phyloP scores from a whole-genome alignment of 371 early-diverging fungal species.

The Quaeritorhiza haematococci region DNA sequence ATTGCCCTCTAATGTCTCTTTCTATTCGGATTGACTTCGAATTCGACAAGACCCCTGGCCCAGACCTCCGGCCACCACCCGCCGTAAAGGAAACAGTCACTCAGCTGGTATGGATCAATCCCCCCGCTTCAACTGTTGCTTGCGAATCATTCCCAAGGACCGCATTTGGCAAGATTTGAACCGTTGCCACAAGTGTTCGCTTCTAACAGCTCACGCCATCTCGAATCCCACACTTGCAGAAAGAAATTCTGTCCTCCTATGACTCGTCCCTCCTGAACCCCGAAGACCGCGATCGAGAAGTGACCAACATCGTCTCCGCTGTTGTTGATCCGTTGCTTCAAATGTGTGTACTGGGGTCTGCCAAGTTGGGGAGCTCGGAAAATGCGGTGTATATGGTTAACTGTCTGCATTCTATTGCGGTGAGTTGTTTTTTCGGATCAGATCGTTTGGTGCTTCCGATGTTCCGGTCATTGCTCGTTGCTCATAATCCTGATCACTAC shows the following conservation, averaged over 20 bases:
- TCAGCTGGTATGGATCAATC: slow-evolving; percentile 52
- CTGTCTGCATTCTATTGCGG: slow-evolving; percentile 66
- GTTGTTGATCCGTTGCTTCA: slow-evolving; percentile 69
- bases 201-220: background rate
- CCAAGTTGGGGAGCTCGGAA: slow-evolving; percentile 46
- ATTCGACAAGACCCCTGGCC: slow-evolving; percentile 57
- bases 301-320: slow-evolving; percentile 60
- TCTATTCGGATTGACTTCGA: too few species aligned
- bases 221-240: slow-evolving; percentile 32
- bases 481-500: background rate
- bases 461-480: background rate
- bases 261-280: slow-evolving; percentile 61
- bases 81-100: slow-evolving; percentile 59
- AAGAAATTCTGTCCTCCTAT: slow-evolving; percentile 75
- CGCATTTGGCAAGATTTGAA: too few species aligned
- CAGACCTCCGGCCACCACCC: slow-evolving; percentile 57
- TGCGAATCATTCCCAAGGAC: background rate
- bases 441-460: background rate
- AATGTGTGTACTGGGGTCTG: slow-evolving; percentile 61
- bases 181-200: too few species aligned
- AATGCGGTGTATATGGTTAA: slow-evolving; percentile 70
- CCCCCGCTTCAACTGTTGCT: background rate
- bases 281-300: slow-evolving; percentile 43
- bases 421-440: slow-evolving; percentile 14
- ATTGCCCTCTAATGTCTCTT: too few species aligned